These are phyloP conservation scores for Neckera pumila DNA, from an alignment of 225 moss, liverwort and hornwort genomes.

Conservation along the genomic window DNA sequence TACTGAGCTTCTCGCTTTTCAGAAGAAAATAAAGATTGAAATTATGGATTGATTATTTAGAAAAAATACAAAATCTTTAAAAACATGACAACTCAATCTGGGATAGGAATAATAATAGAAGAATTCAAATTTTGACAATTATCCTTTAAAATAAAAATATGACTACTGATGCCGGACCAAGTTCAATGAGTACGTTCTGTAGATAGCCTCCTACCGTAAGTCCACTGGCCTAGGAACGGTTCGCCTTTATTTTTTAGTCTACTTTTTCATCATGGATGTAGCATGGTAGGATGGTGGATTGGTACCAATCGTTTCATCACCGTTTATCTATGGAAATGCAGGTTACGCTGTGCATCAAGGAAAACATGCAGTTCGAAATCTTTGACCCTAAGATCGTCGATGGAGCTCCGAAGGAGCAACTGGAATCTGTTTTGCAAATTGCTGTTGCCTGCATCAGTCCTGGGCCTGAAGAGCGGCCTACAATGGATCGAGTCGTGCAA, in stretches of 20 bases:
- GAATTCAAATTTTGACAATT: neutral
- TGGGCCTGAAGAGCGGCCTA: constrained; percentile 58
- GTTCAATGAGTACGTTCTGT: neutral
- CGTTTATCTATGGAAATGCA: constrained; percentile 2
- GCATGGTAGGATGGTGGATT: neutral
- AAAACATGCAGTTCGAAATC: constrained; percentile 60
- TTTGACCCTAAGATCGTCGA: constrained; percentile 63
- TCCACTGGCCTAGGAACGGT: neutral
- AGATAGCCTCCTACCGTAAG: neutral
- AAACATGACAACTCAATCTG: neutral
- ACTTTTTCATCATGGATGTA: neutral
- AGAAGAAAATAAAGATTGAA: neutral
- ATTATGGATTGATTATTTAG: neutral
- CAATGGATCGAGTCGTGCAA: constrained; percentile 84
- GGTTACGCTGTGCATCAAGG: constrained; percentile 65
- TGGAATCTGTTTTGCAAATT: constrained; percentile 75
- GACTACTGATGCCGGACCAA: neutral
- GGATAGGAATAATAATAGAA: neutral
- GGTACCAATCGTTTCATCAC: neutral
- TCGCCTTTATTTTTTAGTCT: neutral
- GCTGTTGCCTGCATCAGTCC: constrained; percentile 60
- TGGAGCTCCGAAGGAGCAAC: constrained; percentile 55
- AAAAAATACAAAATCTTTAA: neutral
- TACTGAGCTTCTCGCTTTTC: neutral
- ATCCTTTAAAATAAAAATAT: neutral